Percentiles rank a stretch among this genome's conserved stretches.
Conservation (phyloP, 805 yeast genomes). For the Candida railenensis region DNA sequence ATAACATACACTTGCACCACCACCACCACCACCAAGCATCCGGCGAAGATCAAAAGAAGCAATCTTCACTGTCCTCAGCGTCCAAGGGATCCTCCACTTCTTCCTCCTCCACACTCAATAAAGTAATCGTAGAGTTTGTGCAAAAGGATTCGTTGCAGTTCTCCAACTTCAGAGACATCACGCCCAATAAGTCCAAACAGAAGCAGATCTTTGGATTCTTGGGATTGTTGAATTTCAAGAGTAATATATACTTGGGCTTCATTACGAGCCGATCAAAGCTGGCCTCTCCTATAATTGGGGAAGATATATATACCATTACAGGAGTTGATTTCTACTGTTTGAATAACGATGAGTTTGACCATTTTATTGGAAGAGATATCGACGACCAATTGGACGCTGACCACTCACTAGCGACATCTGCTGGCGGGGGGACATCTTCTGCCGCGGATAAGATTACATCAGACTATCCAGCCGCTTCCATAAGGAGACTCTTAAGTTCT, state of each 20-base stretch:
- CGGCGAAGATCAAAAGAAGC: background rate
- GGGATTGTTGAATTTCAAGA: conserved; percentile 59
- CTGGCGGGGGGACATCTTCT: too few relatives aligned
- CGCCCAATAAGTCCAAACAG: conserved; percentile 24
- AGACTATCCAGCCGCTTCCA: conserved; percentile 44
- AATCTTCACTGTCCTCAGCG: conserved; percentile 5
- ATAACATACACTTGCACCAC: conserved; percentile 14
- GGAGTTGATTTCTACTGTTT: conserved; percentile 67
- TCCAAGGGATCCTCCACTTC: conserved; percentile 7
- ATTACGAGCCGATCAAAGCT: conserved; percentile 54
- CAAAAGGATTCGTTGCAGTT: conserved; percentile 38
- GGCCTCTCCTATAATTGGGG: conserved; percentile 58
- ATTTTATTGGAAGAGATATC: conserved; percentile 17
- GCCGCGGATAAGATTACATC: conserved; percentile 18
- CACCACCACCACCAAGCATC: conserved; percentile 16
- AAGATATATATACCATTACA: conserved; percentile 51
- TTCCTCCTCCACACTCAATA: conserved; percentile 10
- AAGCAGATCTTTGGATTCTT: conserved; percentile 51
- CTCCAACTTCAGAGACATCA: conserved; percentile 42
- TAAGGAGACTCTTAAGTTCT: conserved; percentile 41
- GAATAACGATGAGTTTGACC: conserved; percentile 55
- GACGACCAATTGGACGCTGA: conserved; percentile 5
- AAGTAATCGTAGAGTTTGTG: conserved; percentile 54
- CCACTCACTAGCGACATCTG: background rate
- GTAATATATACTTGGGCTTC: conserved; percentile 55